phyloP scores from a whole-genome alignment of 2,329 filamentous ascomycete species.

The Cercospora nicotianae region DNA sequence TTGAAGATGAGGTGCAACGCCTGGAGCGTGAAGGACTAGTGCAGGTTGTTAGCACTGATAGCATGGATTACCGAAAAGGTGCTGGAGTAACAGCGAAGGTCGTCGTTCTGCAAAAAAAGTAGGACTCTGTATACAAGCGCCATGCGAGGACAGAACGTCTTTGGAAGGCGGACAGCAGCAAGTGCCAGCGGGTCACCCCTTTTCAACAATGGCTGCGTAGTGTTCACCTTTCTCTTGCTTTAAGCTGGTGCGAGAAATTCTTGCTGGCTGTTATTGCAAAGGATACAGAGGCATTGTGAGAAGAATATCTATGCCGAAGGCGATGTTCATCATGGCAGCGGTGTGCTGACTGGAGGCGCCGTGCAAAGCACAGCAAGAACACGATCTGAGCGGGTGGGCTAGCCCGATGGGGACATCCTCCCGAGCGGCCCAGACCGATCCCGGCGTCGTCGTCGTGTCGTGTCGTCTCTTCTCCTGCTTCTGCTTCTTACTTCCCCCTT shows the following conservation, averaged over 20 bases:
- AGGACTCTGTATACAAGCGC: background rate
- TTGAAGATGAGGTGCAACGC: slow-evolving; percentile 47
- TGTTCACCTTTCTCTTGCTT: background rate
- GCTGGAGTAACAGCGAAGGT: slow-evolving; percentile 27
- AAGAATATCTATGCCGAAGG: background rate
- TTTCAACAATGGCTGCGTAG: background rate
- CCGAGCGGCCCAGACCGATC: background rate
- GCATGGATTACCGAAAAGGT: slow-evolving; percentile 36
- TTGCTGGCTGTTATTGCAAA: background rate
- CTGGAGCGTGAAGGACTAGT: slow-evolving; percentile 40
- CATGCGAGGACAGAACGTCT: background rate
- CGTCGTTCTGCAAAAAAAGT: slow-evolving; percentile 33
- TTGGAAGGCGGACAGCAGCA: background rate
- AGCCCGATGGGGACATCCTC: background rate
- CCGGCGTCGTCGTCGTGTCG: too few relatives aligned
- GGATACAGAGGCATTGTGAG: background rate
- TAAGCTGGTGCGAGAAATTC: background rate
- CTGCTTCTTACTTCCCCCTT: background rate
- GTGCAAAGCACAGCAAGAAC: background rate
- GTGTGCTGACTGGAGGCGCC: background rate
- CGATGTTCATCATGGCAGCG: background rate
- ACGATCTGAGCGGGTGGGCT: background rate
- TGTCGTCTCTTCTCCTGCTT: background rate
- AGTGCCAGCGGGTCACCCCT: background rate
- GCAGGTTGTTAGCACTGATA: slow-evolving; percentile 39